These are phyloP conservation scores for Bromus sterilis DNA, from an alignment of 176 grass and related monocot genomes.

Conservation along the genomic window DNA sequence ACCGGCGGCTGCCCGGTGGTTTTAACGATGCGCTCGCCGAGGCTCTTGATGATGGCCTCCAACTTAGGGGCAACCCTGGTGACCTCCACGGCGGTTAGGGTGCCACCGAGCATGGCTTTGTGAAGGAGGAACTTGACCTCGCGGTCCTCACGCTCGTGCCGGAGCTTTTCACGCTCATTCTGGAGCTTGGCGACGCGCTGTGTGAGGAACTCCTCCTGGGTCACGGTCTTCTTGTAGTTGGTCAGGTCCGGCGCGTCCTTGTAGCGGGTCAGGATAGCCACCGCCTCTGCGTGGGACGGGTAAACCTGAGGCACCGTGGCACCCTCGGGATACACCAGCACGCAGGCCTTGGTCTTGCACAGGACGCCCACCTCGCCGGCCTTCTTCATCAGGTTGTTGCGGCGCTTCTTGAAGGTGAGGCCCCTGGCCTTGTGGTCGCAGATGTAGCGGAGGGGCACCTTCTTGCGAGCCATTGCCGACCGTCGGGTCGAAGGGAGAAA, in stretches of 20 bases:
- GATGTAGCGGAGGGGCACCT: slow-evolving; percentile 23
- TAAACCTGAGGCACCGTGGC: slow-evolving; percentile 6
- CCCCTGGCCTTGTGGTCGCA: neutral
- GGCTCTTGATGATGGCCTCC: neutral
- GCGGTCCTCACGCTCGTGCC: neutral
- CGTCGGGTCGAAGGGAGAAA: neutral
- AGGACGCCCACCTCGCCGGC: slow-evolving; percentile 2
- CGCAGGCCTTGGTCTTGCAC: neutral
- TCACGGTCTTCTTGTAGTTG: slow-evolving; percentile 11
- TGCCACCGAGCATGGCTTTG: neutral
- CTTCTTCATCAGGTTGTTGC: slow-evolving; percentile 27
- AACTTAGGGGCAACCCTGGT: neutral
- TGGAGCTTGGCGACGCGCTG: slow-evolving; percentile 1
- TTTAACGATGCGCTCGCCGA: neutral
- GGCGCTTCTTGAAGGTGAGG: slow-evolving; percentile 13
- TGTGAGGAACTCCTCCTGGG: slow-evolving; percentile 22
- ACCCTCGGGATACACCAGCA: slow-evolving; percentile 16
- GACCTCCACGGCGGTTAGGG: neutral
- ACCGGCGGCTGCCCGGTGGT: neutral
- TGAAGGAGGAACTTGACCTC: neutral
- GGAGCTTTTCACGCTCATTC: neutral
- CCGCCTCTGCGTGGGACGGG: neutral
- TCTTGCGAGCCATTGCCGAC: slow-evolving; percentile 28
- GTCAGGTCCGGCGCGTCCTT: slow-evolving; percentile 3
- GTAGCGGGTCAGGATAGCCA: neutral